These are phyloP conservation scores for Prillingera fragicola DNA, from an alignment of 1,284 basidiomycete genomes.

Conservation along the genomic window DNA sequence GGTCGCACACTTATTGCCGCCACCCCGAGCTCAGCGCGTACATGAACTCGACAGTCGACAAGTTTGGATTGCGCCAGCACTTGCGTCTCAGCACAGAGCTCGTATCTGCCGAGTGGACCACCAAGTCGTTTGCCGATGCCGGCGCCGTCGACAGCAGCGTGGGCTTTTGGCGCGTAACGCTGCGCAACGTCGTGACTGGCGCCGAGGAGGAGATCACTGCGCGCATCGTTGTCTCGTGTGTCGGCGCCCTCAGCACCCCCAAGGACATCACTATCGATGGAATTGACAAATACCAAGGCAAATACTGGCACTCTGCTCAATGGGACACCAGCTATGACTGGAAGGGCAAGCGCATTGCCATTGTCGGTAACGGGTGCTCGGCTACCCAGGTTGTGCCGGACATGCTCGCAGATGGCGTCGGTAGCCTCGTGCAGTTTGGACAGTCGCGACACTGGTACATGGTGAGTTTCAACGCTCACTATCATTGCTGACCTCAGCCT, in stretches of 20 bases:
- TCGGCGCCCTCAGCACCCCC: background rate
- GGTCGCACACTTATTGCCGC: too few relatives aligned
- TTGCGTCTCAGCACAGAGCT: background rate
- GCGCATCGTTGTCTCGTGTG: background rate
- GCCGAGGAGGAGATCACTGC: background rate
- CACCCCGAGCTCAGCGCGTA: too few relatives aligned
- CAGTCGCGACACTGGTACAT: too few relatives aligned
- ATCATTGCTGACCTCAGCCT: too few relatives aligned
- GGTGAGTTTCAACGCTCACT: too few relatives aligned
- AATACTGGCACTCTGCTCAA: background rate
- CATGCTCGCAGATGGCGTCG: too few relatives aligned
- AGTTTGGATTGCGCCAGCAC: too few relatives aligned
- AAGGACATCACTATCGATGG: background rate
- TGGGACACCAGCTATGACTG: background rate
- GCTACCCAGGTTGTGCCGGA: too few relatives aligned
- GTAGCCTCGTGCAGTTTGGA: too few relatives aligned
- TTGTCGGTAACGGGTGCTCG: conserved; percentile 5
- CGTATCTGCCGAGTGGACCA: background rate
- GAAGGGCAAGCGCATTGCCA: conserved; percentile 3
- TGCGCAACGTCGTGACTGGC: background rate
- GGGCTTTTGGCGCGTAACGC: background rate
- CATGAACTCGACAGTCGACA: too few relatives aligned
- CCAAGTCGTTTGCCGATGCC: background rate
- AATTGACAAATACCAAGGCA: background rate
- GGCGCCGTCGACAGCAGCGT: too few relatives aligned